Evolutionary conservation across 768 basidiomycete genomes (phyloP).

Genomic region (Suillus bovinus): DNA sequence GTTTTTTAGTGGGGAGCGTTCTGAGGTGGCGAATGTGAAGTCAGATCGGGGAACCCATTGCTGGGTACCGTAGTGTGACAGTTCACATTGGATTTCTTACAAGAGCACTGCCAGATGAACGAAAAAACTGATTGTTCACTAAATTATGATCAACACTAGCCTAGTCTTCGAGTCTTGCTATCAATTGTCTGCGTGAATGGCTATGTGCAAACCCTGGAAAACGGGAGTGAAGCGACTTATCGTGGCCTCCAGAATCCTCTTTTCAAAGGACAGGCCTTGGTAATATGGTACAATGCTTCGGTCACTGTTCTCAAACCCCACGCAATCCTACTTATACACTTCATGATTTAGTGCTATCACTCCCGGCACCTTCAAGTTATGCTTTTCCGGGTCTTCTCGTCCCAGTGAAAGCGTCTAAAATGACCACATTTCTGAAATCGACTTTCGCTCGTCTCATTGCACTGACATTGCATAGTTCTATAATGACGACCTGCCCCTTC

Average conservation of each 20-base stretch:
- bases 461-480: neutral
- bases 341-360: neutral
- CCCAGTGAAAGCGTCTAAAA: neutral
- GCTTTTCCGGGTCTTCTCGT: neutral
- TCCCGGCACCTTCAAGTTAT: neutral
- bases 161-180: neutral
- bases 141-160: neutral
- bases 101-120: neutral
- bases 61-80: neutral
- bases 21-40: slow-evolving; percentile 29
- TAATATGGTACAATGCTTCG: neutral
- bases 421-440: neutral
- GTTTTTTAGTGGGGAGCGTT: slow-evolving; percentile 31
- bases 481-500: neutral
- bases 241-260: neutral
- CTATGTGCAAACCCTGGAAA: neutral
- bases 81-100: neutral
- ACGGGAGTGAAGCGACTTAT: neutral
- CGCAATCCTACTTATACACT: neutral
- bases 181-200: neutral
- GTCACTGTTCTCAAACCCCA: neutral
- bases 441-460: neutral
- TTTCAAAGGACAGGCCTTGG: neutral
- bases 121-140: neutral
- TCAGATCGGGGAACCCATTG: neutral